Base-by-base conservation (phyloP, 2,329 filamentous ascomycete genomes). In the Pseudopyricularia cyperi region DNA sequence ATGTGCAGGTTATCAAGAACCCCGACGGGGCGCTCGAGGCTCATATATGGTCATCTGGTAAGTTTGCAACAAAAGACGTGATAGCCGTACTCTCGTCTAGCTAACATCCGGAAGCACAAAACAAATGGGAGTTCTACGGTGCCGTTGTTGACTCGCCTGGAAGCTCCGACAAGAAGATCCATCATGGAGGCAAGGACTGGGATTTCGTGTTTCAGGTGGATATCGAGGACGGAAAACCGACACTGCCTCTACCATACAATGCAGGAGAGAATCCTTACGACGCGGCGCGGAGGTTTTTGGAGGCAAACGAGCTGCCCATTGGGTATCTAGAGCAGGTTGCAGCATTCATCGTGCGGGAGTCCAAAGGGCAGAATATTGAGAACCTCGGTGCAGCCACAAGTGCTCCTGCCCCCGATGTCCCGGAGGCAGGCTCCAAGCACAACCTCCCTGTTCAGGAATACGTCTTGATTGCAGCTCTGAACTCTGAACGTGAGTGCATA, bases 171-270 rank as follows among this genome's bases (percentile, higher is more conserved):
- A 81, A 81, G 54, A 89, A 90, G 68, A 80, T 81, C 7, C 76
- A 83, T 53, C 85, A 91, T 63, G 74, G 87, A 1, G 91, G 91
- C 32, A 80, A 95, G 63, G 87, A 91, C 55, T 98, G 95, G 65
- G 93, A 98, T 63, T 96, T 85, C 61, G 90, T 98, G 8, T 97
- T 97, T 59, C 90, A 96, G 62, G 90, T 96, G 26, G 90, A 95
- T 60, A 94, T 96, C 56, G 88, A 95, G 64, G 91, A 96, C 61
- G 91, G 89, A 51, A 91, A 94, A 62, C 90, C 91, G 12, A 82
- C 91, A 0, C 73, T 97, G 46, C 96, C 96, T 66, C 75, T 97
- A n/a, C 89, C 91, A 0, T 97, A 87, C 68, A 96, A 97, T 64
- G 75, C 91, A 12, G 89, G 86, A 1, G 85, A 96, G 63, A 96